A percentile compares a stretch with the other conserved stretches of the same genome.
These are phyloP conservation scores for Zopfia rhizophila DNA, from an alignment of 2,329 filamentous ascomycete genomes.

Conservation along the genomic window DNA sequence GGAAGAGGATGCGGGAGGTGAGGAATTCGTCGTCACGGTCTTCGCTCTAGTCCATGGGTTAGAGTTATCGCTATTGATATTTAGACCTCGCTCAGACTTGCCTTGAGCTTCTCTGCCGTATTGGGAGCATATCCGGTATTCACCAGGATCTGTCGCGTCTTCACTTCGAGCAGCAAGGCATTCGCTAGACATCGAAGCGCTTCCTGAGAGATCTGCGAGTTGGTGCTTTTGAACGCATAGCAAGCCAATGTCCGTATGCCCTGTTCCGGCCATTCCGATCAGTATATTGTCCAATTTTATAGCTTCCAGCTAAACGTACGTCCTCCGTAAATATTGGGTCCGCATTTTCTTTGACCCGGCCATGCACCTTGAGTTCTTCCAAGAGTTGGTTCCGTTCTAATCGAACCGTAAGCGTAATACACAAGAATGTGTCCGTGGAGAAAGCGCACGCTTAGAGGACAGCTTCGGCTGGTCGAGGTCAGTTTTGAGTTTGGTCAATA, in stretches of 20 bases:
- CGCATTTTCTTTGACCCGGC: conserved; percentile 76
- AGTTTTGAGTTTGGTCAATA: conserved; percentile 70
- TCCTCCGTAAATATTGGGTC: conserved; percentile 85
- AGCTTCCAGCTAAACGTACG: conserved; percentile 58
- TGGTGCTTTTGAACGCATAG: conserved; percentile 77
- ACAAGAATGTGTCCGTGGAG: background rate
- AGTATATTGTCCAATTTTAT: conserved; percentile 3
- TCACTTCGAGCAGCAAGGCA: conserved; percentile 75
- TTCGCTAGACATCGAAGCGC: conserved; percentile 88
- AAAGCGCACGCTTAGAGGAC: conserved; percentile 66
- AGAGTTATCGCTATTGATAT: conserved; percentile 77
- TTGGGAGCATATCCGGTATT: conserved; percentile 74
- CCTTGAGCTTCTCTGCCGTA: conserved; percentile 75
- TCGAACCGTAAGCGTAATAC: conserved; percentile 18
- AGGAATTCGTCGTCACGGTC: conserved; percentile 88
- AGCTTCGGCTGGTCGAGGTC: conserved; percentile 72
- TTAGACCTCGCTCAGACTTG: conserved; percentile 63
- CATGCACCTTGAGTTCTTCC: conserved; percentile 78
- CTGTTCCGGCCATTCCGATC: conserved; percentile 56
- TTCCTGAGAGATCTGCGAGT: conserved; percentile 70
- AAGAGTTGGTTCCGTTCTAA: conserved; percentile 70
- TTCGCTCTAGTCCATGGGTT: conserved; percentile 63
- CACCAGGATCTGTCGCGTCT: conserved; percentile 77
- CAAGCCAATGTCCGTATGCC: conserved; percentile 77
- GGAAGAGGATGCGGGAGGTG: conserved; percentile 78